These are phyloP conservation scores for Magnusiomyces tetraspermus DNA, from an alignment of 1,139 yeast species.

Conservation along the genomic window DNA sequence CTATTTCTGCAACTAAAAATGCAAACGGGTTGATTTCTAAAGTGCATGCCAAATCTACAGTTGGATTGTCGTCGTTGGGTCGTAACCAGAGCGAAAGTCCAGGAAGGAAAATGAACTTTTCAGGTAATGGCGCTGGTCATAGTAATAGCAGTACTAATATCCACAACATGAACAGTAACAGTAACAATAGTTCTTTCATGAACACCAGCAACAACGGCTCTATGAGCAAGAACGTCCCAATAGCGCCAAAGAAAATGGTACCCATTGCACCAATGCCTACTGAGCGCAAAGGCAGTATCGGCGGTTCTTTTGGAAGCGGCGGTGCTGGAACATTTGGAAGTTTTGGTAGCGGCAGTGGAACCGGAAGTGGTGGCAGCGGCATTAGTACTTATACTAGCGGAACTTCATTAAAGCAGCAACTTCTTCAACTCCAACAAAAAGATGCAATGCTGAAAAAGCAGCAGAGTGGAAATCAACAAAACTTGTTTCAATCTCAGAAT, in stretches of 20 bases:
- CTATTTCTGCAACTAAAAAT: conserved; percentile 5
- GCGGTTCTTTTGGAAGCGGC: too few species aligned
- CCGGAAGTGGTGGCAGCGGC: neutral
- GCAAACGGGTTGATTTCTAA: neutral
- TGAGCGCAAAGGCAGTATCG: too few species aligned
- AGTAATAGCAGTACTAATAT: too few species aligned
- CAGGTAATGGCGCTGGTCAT: too few species aligned
- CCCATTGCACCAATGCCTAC: conserved; percentile 19
- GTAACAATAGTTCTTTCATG: too few species aligned
- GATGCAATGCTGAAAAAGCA: neutral
- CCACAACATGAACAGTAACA: too few species aligned
- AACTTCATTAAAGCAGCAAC: neutral
- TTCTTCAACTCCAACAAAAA: neutral
- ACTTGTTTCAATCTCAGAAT: neutral
- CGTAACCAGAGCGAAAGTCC: neutral
- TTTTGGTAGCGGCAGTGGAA: too few species aligned
- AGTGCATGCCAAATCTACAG: conserved; percentile 2
- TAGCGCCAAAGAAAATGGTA: conserved; percentile 25
- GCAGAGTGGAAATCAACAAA: neutral
- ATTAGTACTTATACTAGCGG: neutral
- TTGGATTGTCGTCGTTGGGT: conserved; percentile 1
- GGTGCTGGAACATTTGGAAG: too few species aligned
- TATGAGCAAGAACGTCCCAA: conserved; percentile 21
- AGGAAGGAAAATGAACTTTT: too few species aligned
- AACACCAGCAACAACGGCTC: too few species aligned